Base-by-base conservation (phyloP, 2,329 filamentous ascomycete species). In the Colletotrichum trifolii region DNA sequence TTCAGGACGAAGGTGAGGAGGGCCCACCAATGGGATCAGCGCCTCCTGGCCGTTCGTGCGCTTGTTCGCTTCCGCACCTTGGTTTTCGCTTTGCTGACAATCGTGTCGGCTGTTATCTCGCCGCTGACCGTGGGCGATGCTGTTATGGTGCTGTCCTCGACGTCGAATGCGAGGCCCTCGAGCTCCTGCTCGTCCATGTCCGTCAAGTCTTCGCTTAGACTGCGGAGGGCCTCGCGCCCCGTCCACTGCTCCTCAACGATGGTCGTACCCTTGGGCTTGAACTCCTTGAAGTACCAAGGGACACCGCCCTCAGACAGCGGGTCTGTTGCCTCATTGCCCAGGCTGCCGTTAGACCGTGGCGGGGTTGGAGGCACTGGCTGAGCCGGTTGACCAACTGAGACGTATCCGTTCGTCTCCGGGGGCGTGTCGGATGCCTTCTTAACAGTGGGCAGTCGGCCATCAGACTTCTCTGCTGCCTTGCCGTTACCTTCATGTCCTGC, bases 121-220 rank as follows among this genome's bases (percentile, higher is more conserved):
- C 64, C 48, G 54, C 52, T 49, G 60, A 65, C 60, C 15, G 68
- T 68, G 15, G 72, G 71, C n/a, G 79, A 79, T 4, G 79, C 79
- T 9, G 77, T 80, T 57, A 81, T 81, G 33, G 77, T 82, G 64
- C 77, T 75, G 58, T 84, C 81, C 68, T 84, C 83, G 36, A 87
- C 80, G 68, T 86, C 85, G 53, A 82, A 81, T 39, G 80, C 83
- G 39, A 93, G 80, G 39, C 91, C 92, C 71, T 92, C 89, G 63
- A 97, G 82, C 78, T 95, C 93, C 55, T 96, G 94, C 69, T 97
- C 94, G 71, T 97, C 94, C 74, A 97, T 89, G 73, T 97, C 95
- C 61, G 92, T 96, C 25, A 97, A 83, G 70, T 95, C 92, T 76
- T 97, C 94, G 71, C 92, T 96, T 77, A 95, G 89, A 70, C 81